phyloP scores from a whole-genome alignment of 2,329 filamentous ascomycete species.

The Trichoderma arundinaceum region DNA sequence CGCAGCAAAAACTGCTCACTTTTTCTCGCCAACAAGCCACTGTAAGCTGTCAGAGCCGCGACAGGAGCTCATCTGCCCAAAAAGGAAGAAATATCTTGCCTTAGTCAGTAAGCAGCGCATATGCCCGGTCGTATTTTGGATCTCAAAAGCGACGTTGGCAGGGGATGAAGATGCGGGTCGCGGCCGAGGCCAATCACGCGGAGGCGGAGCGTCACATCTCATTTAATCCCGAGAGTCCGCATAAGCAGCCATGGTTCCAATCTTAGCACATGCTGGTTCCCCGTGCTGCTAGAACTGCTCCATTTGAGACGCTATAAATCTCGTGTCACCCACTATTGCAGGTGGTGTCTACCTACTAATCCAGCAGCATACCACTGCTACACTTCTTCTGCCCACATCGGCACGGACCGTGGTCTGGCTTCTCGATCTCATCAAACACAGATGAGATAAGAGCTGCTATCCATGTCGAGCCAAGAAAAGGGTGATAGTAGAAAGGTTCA shows the following conservation, averaged over 20 bases:
- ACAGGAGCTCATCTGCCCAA: not conserved
- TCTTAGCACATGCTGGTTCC: not conserved
- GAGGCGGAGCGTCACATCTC: not conserved
- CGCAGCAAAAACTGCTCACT: slow-evolving; percentile 7
- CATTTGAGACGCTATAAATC: too few relatives aligned
- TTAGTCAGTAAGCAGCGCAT: not conserved
- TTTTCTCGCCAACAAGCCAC: slow-evolving; percentile 1
- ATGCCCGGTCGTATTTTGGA: not conserved
- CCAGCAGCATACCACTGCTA: not conserved
- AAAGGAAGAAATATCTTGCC: not conserved
- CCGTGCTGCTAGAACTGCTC: too few relatives aligned
- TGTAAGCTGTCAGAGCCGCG: slow-evolving; percentile 5
- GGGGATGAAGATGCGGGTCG: slow-evolving; percentile 17
- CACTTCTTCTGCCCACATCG: not conserved
- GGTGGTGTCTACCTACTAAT: too few relatives aligned
- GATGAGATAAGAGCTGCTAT: not conserved
- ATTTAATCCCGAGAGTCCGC: not conserved
- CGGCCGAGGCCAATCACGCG: not conserved
- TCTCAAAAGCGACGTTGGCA: slow-evolving; percentile 1
- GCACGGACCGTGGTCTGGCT: slow-evolving; percentile 10
- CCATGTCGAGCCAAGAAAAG: not conserved
- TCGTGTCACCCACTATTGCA: too few relatives aligned
- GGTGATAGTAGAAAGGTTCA: too few relatives aligned
- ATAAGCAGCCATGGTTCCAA: too few relatives aligned
- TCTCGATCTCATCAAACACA: not conserved